A percentile compares a stretch with the other conserved stretches of the same genome.
These are phyloP conservation scores for Steccherinum ochraceum DNA, from an alignment of 768 basidiomycete genomes.

Conservation along the genomic window DNA sequence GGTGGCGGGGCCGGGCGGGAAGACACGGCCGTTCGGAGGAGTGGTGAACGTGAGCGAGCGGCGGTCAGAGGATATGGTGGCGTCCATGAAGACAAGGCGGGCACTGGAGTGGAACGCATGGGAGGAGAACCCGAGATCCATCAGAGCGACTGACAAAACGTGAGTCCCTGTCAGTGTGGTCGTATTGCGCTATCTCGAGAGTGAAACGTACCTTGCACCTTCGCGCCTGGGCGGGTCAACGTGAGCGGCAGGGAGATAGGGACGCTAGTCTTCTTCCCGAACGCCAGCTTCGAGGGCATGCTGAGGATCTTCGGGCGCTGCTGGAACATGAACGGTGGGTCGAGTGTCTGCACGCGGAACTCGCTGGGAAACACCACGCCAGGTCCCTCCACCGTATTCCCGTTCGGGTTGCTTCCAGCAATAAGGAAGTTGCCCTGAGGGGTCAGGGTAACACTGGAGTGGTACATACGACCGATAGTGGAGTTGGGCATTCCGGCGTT, in stretches of 20 bases:
- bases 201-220: neutral
- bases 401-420: conserved; percentile 44
- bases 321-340: conserved; percentile 27
- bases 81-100: conserved; percentile 28
- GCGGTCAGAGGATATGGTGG: conserved; percentile 20
- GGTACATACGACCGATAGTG: conserved; percentile 51
- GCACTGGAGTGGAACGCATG: conserved; percentile 31
- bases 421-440: conserved; percentile 44
- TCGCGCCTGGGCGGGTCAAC: neutral
- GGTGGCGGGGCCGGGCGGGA: conserved; percentile 25
- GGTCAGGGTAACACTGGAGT: conserved; percentile 52
- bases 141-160: conserved; percentile 22
- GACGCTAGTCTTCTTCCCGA: conserved; percentile 27
- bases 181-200: neutral
- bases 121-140: conserved; percentile 30
- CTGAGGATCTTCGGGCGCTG: conserved; percentile 20
- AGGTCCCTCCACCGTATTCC: conserved; percentile 19
- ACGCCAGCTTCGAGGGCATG: conserved; percentile 24
- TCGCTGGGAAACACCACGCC: conserved; percentile 19
- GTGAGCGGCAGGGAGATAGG: conserved; percentile 25
- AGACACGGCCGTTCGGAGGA: conserved; percentile 30
- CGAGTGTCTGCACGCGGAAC: conserved; percentile 26
- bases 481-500: conserved; percentile 38
- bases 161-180: neutral
- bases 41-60: conserved; percentile 27